These are phyloP conservation scores for Trebouxia sp. DNA, from an alignment of 139 green algal species.

Conservation along the genomic window DNA sequence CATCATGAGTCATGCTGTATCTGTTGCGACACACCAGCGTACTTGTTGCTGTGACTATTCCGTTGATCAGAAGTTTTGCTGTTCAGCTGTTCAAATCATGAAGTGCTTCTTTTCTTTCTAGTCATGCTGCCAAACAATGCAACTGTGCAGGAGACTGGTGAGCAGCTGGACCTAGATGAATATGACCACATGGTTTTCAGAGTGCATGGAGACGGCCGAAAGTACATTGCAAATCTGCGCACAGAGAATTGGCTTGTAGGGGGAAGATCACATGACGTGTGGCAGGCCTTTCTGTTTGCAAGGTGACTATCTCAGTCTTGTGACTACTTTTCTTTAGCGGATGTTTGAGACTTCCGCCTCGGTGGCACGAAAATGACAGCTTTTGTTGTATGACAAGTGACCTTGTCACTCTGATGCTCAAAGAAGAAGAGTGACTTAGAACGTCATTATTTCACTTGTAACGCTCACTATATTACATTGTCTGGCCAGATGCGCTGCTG, in stretches of 20 bases:
- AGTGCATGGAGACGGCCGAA: conserved; percentile 54
- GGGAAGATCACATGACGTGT: conserved; percentile 51
- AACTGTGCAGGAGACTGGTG: conserved; percentile 28
- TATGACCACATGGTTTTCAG: conserved; percentile 53
- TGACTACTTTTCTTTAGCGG: neutral
- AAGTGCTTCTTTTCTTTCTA: no score
- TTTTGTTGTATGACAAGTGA: neutral
- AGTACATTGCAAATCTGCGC: conserved; percentile 62
- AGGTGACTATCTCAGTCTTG: conserved; percentile 31
- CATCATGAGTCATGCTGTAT: no score
- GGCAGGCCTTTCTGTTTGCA: conserved; percentile 64
- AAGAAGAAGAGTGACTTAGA: no score
- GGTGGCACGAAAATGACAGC: neutral
- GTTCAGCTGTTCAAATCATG: no score
- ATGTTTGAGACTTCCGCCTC: neutral
- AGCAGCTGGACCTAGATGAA: conserved; percentile 47
- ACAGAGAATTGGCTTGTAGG: conserved; percentile 65
- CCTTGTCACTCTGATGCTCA: no score
- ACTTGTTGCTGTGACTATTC: no score
- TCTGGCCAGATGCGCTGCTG: neutral
- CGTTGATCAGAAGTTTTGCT: no score
- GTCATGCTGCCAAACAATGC: no score
- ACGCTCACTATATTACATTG: neutral
- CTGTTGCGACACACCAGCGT: no score
- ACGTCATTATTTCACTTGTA: neutral